Conservation (phyloP, 2,329 filamentous ascomycete genomes). For the Colletotrichum salicis region DNA sequence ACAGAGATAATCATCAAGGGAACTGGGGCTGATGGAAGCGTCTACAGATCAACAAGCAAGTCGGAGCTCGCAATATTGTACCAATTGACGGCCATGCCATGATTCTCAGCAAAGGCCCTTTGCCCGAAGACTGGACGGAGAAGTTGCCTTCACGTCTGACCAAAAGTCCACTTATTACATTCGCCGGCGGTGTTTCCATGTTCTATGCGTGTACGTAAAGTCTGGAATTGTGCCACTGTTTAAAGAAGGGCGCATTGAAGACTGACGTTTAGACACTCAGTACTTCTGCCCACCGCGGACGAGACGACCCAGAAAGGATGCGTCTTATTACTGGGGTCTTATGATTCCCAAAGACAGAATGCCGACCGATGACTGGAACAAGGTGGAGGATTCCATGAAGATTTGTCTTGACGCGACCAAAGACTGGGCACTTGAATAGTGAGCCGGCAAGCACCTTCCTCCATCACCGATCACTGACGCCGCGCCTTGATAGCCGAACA, state of each 20-base stretch:
- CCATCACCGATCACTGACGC: not conserved
- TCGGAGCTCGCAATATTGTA: constrained; percentile 4
- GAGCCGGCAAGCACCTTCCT: not conserved
- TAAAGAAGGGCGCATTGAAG: not conserved
- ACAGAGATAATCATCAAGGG: not conserved
- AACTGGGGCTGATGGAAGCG: not conserved
- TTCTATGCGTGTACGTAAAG: constrained; percentile 11
- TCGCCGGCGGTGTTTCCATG: not conserved
- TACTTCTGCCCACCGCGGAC: not conserved
- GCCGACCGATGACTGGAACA: not conserved
- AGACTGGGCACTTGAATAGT: constrained; percentile 22
- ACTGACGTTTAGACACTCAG: not conserved
- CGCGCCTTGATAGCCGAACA: too few relatives aligned
- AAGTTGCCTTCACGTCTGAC: not conserved
- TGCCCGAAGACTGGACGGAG: not conserved
- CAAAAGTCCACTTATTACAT: not conserved
- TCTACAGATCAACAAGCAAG: constrained; percentile 11
- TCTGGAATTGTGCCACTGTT: not conserved
- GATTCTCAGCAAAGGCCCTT: not conserved
- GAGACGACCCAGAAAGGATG: not conserved
- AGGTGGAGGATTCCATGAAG: not conserved
- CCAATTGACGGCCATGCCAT: not conserved
- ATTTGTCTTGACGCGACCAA: constrained; percentile 7
- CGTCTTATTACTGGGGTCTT: constrained; percentile 11
- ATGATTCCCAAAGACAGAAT: not conserved